Evolutionary conservation across 495 filamentous ascomycete species (phyloP), one percentile per base, ranked within the genome.

Genomic region (Aspergillus steynii): DNA sequence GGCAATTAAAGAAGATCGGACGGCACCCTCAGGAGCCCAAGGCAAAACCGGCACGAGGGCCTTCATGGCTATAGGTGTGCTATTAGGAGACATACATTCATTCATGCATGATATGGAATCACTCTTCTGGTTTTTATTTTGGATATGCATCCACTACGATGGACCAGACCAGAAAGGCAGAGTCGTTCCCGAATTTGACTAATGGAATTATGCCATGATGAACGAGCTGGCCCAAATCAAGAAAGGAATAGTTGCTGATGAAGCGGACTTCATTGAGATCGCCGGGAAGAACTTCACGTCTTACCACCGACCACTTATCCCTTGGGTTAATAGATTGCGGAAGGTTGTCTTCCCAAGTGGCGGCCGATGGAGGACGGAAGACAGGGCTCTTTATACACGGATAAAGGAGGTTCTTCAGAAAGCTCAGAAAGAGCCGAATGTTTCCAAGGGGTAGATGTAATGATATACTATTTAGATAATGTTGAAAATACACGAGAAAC

Each of bases 111-210:
- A 74, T 42, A 71, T 85, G 10, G 78, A 85, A 68, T 84, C 75
- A 26, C 81, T 84, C 64, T 83, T 83, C 65, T 83, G 74, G 75
- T 77, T 84, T 28, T 57, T 84, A 0, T 82, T 80, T 55, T 80
- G 73, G 75, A 76, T 80, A 54, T 80, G 69, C 60, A 72, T 82
- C 37, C 71, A 82, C 50, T 75, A 63, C 52, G 29, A 75, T 10
- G 68, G 65, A 20, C 69, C 55, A 27, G 56, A 61, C 20, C 61
- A 65, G 25, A 55, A 45, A n/a, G 55, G 31, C 25, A 61, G 42
- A 15, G 10, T 27, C 0, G 49, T 57, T 29, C 5, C 59, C 9
- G 46, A 61, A 46, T 76, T 69, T 50, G 70, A 69, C 20, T 29
- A 53, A 5, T 72, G 71, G 72, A 74, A 76, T 55, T 69, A 63